These are phyloP conservation scores for Zygosaccharomyces gambellarensis DNA, from an alignment of 805 yeast genomes.

Conservation along the genomic window DNA sequence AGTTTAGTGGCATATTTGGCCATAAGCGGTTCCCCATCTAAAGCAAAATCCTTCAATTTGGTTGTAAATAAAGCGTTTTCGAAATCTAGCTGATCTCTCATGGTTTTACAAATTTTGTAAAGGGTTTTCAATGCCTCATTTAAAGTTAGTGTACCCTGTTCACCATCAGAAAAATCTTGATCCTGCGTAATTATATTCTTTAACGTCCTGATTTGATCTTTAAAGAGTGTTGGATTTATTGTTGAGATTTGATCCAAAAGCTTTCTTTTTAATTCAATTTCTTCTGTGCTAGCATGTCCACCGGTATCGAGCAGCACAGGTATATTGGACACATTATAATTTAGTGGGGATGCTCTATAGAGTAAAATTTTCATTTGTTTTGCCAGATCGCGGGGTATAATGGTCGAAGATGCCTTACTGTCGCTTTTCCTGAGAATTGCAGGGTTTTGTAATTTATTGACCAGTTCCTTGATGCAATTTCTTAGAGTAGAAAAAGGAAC, in stretches of 20 bases:
- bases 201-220: constrained; percentile 52
- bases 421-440: constrained; percentile 41
- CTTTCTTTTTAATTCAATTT: constrained; percentile 39
- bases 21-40: constrained; percentile 51
- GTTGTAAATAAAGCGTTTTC: constrained; percentile 40
- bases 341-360: constrained; percentile 54
- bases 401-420: constrained; percentile 30
- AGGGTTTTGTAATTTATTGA: constrained; percentile 49
- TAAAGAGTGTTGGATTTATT: constrained; percentile 59
- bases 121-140: constrained; percentile 52
- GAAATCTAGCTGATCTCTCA: constrained; percentile 45
- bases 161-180: constrained; percentile 16
- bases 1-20: constrained; percentile 63
- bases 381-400: constrained; percentile 47
- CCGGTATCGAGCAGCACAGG: constrained; percentile 42
- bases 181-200: constrained; percentile 36
- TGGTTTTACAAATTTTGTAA: constrained; percentile 51
- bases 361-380: constrained; percentile 52
- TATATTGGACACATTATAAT: constrained; percentile 64
- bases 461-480: constrained; percentile 60
- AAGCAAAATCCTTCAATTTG: constrained; percentile 43
- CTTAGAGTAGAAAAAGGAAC: constrained; percentile 56
- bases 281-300: constrained; percentile 31
- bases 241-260: constrained; percentile 55
- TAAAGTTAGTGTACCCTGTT: constrained; percentile 19